Base-by-base conservation (phyloP, 2,329 filamentous ascomycete species). In the Calycina herbarum region DNA sequence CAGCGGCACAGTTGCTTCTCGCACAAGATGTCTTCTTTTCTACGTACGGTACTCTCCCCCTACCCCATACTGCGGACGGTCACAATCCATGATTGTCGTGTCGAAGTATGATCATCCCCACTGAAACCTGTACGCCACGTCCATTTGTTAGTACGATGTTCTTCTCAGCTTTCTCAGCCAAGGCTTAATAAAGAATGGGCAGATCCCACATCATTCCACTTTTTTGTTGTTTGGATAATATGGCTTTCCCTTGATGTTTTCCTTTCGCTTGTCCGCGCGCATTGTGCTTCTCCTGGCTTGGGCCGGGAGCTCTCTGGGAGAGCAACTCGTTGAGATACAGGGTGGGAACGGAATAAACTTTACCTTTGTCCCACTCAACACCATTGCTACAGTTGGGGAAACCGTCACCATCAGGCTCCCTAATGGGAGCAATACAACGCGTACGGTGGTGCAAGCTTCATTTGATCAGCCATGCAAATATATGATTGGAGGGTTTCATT, bases 21-120 rank as follows among this genome's bases (percentile, higher is more conserved):
- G 7, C 42, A 11, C 42, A 48, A 38, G n/a, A 17, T 24, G 20
- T 51, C 1, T 11, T 8, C 45, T 24, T 51, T 51, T 24, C 5
- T 51, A 11, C 24, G 20, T 48, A 48, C 42, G 31, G 31, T 33
- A 33, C 31, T 33, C 31, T 13, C 38, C 38, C n/a, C 11, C 29
- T 33, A 15, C 48, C 7, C n/a, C 38, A n/a, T 38, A 51, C 60
- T 29, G 35, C 48, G 35, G 29, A 56, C 6, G 17, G n/a, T 17
- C 29, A n/a, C 45, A 42, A 45, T 17, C 7, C n/a, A 31, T 29
- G 24, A 61, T 31, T 33, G 59, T 61, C 60, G 24, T 62, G 48
- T 57, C 17, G 56, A 61, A 56, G 60, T 62, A 62, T 62, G 60
- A 62, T 62, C 60, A 38, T 40, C 59, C 29, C n/a, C 27, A 35